Conservation (phyloP, 2,329 filamentous ascomycete genomes). For the Venturia aucupariae region DNA sequence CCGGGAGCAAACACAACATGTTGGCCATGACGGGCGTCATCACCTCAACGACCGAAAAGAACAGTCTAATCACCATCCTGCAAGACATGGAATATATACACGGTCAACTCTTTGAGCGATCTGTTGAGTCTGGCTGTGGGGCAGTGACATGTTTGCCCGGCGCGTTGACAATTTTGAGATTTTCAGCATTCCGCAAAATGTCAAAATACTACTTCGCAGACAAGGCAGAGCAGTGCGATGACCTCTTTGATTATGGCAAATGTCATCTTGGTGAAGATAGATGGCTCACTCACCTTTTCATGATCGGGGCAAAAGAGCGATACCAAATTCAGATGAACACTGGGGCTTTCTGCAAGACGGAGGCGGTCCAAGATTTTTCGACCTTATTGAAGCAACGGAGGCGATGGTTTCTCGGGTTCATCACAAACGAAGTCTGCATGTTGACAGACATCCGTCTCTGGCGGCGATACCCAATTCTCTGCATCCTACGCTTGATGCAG, state of each 20-base stretch:
- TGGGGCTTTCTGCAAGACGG: slow-evolving; percentile 95
- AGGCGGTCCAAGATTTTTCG: slow-evolving; percentile 80
- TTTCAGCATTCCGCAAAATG: slow-evolving; percentile 94
- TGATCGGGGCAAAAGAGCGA: slow-evolving; percentile 88
- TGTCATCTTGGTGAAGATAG: slow-evolving; percentile 91
- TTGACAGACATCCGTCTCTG: slow-evolving; percentile 87
- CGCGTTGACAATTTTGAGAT: slow-evolving; percentile 88
- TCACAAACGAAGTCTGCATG: slow-evolving; percentile 98
- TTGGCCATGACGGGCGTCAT: slow-evolving; percentile 97
- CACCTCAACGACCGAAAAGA: slow-evolving; percentile 81
- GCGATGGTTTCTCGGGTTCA: slow-evolving; percentile 93
- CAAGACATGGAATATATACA: slow-evolving; percentile 99
- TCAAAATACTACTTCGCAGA: slow-evolving; percentile 98
- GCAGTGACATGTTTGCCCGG: slow-evolving; percentile 91
- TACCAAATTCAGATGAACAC: slow-evolving; percentile 98
- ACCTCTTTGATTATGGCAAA: slow-evolving; percentile 94
- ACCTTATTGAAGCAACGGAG: slow-evolving; percentile 89
- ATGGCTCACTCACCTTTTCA: slow-evolving; percentile 96
- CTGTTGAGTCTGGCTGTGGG: slow-evolving; percentile 88
- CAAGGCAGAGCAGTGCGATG: slow-evolving; percentile 89
- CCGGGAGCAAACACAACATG: slow-evolving; percentile 85
- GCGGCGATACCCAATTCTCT: slow-evolving; percentile 80
- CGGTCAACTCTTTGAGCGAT: slow-evolving; percentile 90
- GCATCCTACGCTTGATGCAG: slow-evolving; percentile 83
- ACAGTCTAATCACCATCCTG: slow-evolving; percentile 80